Conservation (phyloP, 805 yeast genomes). For the Ogataea trehalophila region DNA sequence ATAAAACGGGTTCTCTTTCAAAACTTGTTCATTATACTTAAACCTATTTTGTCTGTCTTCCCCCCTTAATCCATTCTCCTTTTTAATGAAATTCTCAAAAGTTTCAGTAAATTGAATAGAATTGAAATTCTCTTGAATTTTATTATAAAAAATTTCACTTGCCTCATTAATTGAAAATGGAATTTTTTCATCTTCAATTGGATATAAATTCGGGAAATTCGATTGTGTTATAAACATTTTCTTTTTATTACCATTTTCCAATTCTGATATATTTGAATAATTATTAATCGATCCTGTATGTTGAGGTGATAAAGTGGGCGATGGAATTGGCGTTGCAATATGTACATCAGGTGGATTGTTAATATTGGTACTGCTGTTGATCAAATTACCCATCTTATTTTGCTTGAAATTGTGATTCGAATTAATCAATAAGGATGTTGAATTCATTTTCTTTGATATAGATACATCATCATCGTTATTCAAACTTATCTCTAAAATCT, state of each 20-base stretch:
- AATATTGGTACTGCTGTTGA: no score
- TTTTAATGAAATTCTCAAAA: constrained; percentile 62
- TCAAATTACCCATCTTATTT: constrained; percentile 2
- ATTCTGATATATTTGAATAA: constrained; percentile 24
- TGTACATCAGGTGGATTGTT: constrained; percentile 41
- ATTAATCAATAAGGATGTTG: constrained; percentile 27
- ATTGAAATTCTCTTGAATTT: constrained; percentile 63
- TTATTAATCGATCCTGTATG: constrained; percentile 27
- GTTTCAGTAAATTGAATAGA: constrained; percentile 68
- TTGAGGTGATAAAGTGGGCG: constrained; percentile 62
- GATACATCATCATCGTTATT: constrained; percentile 13
- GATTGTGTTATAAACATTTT: constrained; percentile 31
- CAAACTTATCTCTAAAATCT: constrained; percentile 34
- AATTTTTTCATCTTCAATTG: constrained; percentile 30
- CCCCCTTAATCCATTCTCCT: constrained; percentile 40
- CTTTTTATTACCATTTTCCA: constrained; percentile 28
- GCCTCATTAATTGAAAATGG: constrained; percentile 84
- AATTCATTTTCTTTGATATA: constrained; percentile 19
- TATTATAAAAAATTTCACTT: constrained; percentile 54
- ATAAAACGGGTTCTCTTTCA: constrained; percentile 32
- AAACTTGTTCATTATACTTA: constrained; percentile 24
- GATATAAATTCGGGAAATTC: constrained; percentile 30
- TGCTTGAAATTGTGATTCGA: constrained; percentile 29
- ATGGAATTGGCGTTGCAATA: constrained; percentile 85
- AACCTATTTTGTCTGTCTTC: constrained; percentile 4